A percentile compares a stretch with the other conserved stretches of the same genome.
Conservation (phyloP, 2,329 filamentous ascomycete species). For the Aspergillus texensis region DNA sequence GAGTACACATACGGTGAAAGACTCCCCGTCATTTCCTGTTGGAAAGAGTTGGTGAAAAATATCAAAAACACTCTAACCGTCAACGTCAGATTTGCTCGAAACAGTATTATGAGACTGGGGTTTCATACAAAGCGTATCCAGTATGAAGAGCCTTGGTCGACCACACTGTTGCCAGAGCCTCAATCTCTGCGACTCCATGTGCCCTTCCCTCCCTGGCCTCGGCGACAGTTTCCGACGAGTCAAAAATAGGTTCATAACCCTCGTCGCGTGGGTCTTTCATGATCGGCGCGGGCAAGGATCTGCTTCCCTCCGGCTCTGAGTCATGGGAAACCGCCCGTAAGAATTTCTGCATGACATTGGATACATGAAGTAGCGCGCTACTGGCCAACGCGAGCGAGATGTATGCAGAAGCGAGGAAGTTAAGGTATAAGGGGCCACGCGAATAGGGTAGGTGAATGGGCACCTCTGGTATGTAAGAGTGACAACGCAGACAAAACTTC, state of each 20-base stretch:
- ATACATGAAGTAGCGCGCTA: background rate
- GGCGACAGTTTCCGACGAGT: background rate
- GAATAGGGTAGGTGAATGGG: background rate
- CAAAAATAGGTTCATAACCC: conserved; percentile 7
- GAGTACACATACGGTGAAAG: conserved; percentile 15
- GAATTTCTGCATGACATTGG: conserved; percentile 9
- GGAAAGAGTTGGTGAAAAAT: conserved; percentile 15
- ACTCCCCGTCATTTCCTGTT: conserved; percentile 3
- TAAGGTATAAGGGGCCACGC: background rate
- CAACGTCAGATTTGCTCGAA: background rate
- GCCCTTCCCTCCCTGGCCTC: background rate
- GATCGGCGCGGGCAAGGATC: background rate
- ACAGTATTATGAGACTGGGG: background rate
- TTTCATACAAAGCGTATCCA: conserved; percentile 9
- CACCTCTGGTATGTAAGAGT: background rate
- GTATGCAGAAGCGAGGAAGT: background rate
- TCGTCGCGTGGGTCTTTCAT: conserved; percentile 7
- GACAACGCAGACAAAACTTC: background rate
- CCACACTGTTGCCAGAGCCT: conserved; percentile 12
- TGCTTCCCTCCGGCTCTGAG: background rate
- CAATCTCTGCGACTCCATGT: conserved; percentile 12
- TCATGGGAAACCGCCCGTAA: conserved; percentile 2
- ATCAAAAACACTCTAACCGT: conserved; percentile 12
- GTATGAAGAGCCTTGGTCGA: conserved; percentile 7
- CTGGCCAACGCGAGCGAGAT: background rate